Conservation (phyloP, 306 rosid genomes). For the Vicia sativa region DNA sequence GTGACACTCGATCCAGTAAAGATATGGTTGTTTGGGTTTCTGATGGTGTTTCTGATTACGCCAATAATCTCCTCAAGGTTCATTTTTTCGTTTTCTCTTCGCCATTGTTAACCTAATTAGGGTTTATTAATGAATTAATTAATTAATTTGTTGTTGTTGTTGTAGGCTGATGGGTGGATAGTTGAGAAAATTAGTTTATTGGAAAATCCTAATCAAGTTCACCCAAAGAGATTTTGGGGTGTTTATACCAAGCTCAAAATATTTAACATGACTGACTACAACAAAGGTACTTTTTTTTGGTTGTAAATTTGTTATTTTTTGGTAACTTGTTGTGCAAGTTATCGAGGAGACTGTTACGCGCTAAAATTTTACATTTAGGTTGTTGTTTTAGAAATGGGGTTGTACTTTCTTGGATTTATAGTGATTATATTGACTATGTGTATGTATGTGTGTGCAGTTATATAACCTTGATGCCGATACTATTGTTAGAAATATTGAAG, state of each 20-base stretch:
- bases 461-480: conserved; percentile 91
- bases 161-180: conserved; percentile 98
- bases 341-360: background rate
- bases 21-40: conserved; percentile 88
- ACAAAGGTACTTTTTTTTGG: conserved; percentile 59
- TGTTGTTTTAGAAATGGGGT: conserved; percentile 26
- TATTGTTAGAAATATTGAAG: conserved; percentile 73
- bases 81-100: background rate
- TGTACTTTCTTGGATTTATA: background rate
- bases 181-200: conserved; percentile 88
- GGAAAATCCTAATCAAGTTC: conserved; percentile 92
- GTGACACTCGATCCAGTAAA: conserved; percentile 73
- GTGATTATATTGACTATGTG: conserved; percentile 1
- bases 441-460: conserved; percentile 55
- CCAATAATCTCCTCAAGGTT: conserved; percentile 68
- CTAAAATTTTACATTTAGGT: background rate
- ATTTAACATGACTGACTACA: conserved; percentile 91
- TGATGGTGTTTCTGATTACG: conserved; percentile 83
- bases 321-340: conserved; percentile 19
- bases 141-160: background rate
- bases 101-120: background rate
- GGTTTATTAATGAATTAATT: conserved; percentile 13
- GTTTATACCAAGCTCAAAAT: conserved; percentile 95
- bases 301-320: background rate
- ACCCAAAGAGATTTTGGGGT: conserved; percentile 97